Percentiles rank a stretch among this genome's conserved stretches.
Evolutionary conservation across 1,284 basidiomycete species (phyloP).

Genomic region (Apiotrichum siamense): DNA sequence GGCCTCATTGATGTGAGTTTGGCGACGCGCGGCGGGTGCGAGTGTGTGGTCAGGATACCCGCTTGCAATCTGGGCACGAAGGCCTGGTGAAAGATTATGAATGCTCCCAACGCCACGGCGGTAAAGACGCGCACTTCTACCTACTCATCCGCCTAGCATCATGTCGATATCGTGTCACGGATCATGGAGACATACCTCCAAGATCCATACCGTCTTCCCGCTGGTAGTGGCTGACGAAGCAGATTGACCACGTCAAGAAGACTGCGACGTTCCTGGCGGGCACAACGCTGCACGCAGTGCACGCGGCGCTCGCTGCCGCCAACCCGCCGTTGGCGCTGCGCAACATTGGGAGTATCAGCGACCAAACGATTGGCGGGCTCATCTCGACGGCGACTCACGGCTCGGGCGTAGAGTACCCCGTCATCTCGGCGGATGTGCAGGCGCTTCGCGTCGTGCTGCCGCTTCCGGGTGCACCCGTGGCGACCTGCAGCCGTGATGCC

Average conservation of each 20-base stretch:
- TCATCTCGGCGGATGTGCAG: conserved; percentile 75
- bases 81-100: too few species aligned
- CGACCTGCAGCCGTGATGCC: conserved; percentile 41
- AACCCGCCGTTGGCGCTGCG: conserved; percentile 67
- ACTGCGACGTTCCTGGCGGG: conserved; percentile 63
- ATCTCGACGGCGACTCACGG: conserved; percentile 95
- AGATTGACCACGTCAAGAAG: conserved; percentile 67
- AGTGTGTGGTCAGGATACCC: too few species aligned
- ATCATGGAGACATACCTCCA: too few species aligned
- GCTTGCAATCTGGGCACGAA: too few species aligned
- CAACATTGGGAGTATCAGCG: conserved; percentile 92
- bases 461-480: conserved; percentile 33
- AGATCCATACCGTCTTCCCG: too few species aligned
- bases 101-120: too few species aligned
- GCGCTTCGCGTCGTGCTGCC: conserved; percentile 62
- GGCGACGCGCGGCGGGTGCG: too few species aligned
- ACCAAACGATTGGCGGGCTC: conserved; percentile 91
- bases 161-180: too few species aligned
- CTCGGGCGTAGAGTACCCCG: conserved; percentile 71
- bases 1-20: conserved; percentile 64
- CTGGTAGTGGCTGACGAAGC: conserved; percentile 9
- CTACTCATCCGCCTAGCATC: too few species aligned
- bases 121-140: too few species aligned
- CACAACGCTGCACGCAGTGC: conserved; percentile 68
- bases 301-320: conserved; percentile 58